Conservation (phyloP, 169 alveolate species). For the Cryptosporidium andersoni region DNA sequence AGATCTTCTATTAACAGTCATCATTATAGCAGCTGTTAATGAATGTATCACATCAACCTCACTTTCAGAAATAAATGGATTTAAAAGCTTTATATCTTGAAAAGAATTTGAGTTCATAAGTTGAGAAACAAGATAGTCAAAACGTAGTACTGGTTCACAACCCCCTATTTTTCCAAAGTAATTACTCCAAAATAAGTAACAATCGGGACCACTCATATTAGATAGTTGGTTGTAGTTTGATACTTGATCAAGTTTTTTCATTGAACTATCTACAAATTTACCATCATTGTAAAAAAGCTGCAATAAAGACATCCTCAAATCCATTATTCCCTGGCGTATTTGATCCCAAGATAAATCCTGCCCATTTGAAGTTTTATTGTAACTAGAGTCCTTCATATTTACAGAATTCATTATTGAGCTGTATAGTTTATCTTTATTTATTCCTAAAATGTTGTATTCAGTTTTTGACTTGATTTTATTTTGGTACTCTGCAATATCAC, state of each 20-base stretch:
- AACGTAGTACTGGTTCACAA: conserved; percentile 35
- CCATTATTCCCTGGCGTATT: conserved; percentile 52
- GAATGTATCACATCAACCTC: conserved; percentile 52
- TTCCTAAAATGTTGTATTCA: conserved; percentile 26
- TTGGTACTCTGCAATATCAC: conserved; percentile 33
- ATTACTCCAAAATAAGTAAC: conserved; percentile 25
- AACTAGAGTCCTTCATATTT: background rate
- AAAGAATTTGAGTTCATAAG: conserved; percentile 36
- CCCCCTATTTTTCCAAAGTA: conserved; percentile 27
- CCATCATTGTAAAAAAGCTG: conserved; percentile 50
- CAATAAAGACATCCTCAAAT: conserved; percentile 6
- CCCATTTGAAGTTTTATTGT: background rate
- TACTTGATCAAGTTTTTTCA: conserved; percentile 9
- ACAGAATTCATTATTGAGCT: background rate
- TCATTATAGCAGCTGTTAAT: conserved; percentile 57
- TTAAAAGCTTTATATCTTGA: conserved; percentile 20
- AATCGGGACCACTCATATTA: background rate
- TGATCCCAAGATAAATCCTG: conserved; percentile 35
- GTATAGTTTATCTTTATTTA: conserved; percentile 3
- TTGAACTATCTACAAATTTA: conserved; percentile 9
- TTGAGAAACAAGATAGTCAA: conserved; percentile 54
- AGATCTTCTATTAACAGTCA: conserved; percentile 55
- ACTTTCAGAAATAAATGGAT: conserved; percentile 14
- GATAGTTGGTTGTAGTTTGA: background rate
- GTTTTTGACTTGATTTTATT: background rate